Evolutionary conservation across 345 rosid species (phyloP).

Genomic region (Chamaenerion angustifolium): DNA sequence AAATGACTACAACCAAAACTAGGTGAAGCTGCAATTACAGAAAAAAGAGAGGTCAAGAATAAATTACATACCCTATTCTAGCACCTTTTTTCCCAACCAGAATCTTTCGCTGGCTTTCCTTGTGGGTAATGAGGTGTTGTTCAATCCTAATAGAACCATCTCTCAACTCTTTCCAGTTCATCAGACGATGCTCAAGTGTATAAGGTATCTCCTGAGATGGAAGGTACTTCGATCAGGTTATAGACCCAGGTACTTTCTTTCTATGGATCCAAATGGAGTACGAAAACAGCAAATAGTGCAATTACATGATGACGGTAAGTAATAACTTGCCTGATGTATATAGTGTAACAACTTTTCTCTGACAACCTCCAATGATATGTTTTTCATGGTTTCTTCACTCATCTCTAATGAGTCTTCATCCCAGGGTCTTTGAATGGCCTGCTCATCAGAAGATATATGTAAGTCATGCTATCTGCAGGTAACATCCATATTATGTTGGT

Average conservation of each 20-base stretch:
- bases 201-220: constrained; percentile 69
- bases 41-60: neutral
- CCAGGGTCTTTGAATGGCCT: constrained; percentile 92
- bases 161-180: constrained; percentile 73
- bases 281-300: too few relatives aligned
- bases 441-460: constrained; percentile 10
- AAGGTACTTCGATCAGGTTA: neutral
- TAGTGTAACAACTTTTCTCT: constrained; percentile 78
- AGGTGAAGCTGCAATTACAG: neutral
- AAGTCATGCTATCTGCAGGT: neutral
- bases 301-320: too few relatives aligned
- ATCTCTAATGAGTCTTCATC: constrained; percentile 70
- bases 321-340: constrained; percentile 51
- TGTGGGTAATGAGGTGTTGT: constrained; percentile 64
- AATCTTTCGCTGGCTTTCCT: constrained; percentile 79
- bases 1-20: too few relatives aligned
- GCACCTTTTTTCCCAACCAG: constrained; percentile 86
- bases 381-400: constrained; percentile 86
- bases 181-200: constrained; percentile 61
- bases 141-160: constrained; percentile 86
- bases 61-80: constrained; percentile 50
- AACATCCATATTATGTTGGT: neutral
- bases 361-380: constrained; percentile 77
- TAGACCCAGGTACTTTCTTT: neutral
- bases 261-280: too few relatives aligned